Conservation (phyloP, 495 filamentous ascomycete species). For the Monascus purpureus region DNA sequence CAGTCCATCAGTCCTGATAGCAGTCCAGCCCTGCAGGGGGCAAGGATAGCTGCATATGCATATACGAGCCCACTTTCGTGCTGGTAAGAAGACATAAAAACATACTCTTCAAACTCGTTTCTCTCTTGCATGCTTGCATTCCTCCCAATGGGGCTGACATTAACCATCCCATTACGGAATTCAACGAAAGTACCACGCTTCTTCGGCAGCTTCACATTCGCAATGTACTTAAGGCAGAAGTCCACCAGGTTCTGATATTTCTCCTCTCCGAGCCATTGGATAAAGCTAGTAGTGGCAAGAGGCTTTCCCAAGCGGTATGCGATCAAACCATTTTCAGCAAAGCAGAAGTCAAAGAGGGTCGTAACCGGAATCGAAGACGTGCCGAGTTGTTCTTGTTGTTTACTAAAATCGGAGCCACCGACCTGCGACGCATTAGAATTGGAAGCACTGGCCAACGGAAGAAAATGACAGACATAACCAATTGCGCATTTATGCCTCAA, state of each 20-base stretch:
- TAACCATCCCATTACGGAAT: slow-evolving; percentile 95
- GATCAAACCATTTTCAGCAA: slow-evolving; percentile 87
- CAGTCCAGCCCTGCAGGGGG: too few species aligned
- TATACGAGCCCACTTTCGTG: neutral
- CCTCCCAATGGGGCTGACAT: slow-evolving; percentile 81
- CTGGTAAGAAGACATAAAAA: slow-evolving; percentile 1
- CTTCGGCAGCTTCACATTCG: slow-evolving; percentile 68
- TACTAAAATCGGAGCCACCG: slow-evolving; percentile 71
- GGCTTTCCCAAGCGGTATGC: slow-evolving; percentile 68
- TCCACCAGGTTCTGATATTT: slow-evolving; percentile 79
- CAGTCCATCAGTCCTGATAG: neutral
- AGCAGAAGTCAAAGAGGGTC: slow-evolving; percentile 87
- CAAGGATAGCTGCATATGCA: too few species aligned
- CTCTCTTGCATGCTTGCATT: slow-evolving; percentile 76
- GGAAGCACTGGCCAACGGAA: slow-evolving; percentile 1
- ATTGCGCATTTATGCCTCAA: slow-evolving; percentile 85
- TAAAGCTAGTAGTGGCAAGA: slow-evolving; percentile 69
- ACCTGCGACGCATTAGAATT: slow-evolving; percentile 24
- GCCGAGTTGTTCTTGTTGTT: slow-evolving; percentile 94
- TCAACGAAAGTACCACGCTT: slow-evolving; percentile 96
- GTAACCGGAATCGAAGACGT: slow-evolving; percentile 47
- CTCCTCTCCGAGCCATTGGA: slow-evolving; percentile 82
- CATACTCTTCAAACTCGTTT: slow-evolving; percentile 51
- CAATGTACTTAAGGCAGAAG: slow-evolving; percentile 80
- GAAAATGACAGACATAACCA: slow-evolving; percentile 46